Evolutionary conservation across 2,329 filamentous ascomycete species (phyloP).

Genomic region (Gyromitra esculenta): DNA sequence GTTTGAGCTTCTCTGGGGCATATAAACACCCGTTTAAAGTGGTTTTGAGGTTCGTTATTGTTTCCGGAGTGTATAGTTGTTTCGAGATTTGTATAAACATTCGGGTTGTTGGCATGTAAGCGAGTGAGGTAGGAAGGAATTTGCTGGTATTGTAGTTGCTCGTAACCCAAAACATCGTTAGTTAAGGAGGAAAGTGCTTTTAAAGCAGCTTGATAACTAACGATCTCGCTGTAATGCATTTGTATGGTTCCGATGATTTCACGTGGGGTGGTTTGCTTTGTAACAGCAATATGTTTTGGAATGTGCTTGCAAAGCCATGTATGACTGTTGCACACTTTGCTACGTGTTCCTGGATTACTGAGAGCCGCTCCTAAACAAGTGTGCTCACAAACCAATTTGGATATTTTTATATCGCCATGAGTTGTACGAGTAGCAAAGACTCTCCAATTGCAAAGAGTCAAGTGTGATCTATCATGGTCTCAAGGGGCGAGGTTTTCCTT

Average conservation of each 20-base stretch:
- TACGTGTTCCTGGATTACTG: background rate
- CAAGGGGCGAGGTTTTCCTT: too few relatives aligned
- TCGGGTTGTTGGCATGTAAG: background rate
- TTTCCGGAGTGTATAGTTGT: too few relatives aligned
- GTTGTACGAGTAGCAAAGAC: background rate
- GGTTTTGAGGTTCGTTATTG: background rate
- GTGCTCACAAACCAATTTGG: background rate
- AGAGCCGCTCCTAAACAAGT: background rate
- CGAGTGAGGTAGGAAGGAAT: background rate
- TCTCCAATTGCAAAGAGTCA: background rate
- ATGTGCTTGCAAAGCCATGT: background rate
- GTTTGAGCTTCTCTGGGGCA: background rate
- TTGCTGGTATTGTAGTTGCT: background rate
- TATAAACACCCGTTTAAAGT: conserved; percentile 17
- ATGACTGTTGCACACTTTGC: background rate
- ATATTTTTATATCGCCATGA: background rate
- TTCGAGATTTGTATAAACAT: background rate
- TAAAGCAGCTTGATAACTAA: conserved; percentile 1
- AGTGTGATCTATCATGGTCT: background rate
- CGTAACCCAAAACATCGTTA: background rate
- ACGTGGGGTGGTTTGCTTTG: background rate
- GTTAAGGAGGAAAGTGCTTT: background rate
- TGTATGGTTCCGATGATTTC: conserved; percentile 3
- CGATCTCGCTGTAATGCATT: background rate
- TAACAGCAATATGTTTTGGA: background rate